Evolutionary conservation across 164 flowering plant genomes (phyloP).

Genomic region (Euptelea pleiosperma): DNA sequence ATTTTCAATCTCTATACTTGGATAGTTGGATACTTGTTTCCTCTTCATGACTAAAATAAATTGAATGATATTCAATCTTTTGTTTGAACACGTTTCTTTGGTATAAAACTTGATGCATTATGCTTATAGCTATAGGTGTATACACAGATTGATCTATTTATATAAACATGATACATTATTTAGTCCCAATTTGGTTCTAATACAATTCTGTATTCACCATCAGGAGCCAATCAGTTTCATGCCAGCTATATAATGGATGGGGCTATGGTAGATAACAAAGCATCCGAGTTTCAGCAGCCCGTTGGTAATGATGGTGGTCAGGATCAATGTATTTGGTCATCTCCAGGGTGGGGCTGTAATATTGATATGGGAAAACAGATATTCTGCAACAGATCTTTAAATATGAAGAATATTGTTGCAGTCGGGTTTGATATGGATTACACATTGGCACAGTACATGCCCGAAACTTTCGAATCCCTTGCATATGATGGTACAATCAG

Average conservation of each 20-base stretch:
- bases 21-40: too few species aligned
- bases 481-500: slow-evolving; percentile 85
- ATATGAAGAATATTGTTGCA: slow-evolving; percentile 87
- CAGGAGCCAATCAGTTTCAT: slow-evolving; percentile 36
- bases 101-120: too few species aligned
- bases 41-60: too few species aligned
- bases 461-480: slow-evolving; percentile 93
- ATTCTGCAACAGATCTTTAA: slow-evolving; percentile 90
- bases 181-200: background rate
- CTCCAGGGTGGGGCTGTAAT: slow-evolving; percentile 50
- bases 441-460: slow-evolving; percentile 92
- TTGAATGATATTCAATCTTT: too few species aligned
- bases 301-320: slow-evolving; percentile 21
- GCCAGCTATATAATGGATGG: slow-evolving; percentile 47
- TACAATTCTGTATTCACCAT: slow-evolving; percentile 4
- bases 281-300: slow-evolving; percentile 19
- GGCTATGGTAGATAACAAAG: slow-evolving; percentile 24
- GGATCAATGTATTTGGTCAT: slow-evolving; percentile 60
- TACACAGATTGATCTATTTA: too few species aligned
- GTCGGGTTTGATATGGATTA: slow-evolving; percentile 99
- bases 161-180: too few species aligned
- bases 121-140: too few species aligned
- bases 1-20: too few species aligned
- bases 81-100: too few species aligned
- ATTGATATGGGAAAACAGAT: slow-evolving; percentile 71